These are phyloP conservation scores for Leavenworthia alabamica DNA, from an alignment of 345 rosid species.

Conservation along the genomic window DNA sequence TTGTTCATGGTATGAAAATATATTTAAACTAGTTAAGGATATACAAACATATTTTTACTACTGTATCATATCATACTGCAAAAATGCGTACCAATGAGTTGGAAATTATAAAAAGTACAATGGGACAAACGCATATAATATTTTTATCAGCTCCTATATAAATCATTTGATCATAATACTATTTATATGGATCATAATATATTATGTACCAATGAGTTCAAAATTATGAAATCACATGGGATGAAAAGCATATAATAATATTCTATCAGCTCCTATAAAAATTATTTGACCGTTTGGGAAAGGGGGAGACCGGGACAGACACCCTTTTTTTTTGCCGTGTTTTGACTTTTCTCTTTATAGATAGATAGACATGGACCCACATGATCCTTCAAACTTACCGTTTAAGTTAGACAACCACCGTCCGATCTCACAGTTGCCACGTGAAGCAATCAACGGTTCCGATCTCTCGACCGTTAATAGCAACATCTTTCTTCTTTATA, in stretches of 20 bases:
- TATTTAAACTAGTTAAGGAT: no score
- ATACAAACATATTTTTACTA: no score
- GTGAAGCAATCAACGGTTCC: conserved; percentile 26
- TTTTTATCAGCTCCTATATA: background rate
- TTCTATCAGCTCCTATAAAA: conserved; percentile 11
- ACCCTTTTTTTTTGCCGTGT: background rate
- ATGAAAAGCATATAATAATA: conserved; percentile 3
- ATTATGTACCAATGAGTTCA: conserved; percentile 23
- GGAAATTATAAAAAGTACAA: conserved; percentile 13
- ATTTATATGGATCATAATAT: no score
- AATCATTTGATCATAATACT: conserved; percentile 20
- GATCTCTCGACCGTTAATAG: conserved; percentile 47
- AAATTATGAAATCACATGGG: conserved; percentile 26
- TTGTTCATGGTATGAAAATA: no score
- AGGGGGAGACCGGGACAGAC: background rate
- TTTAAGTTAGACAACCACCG: no score
- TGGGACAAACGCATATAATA: background rate
- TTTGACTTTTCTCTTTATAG: no score
- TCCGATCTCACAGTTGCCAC: conserved; percentile 27
- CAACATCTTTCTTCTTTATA: conserved; percentile 12
- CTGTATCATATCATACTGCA: background rate
- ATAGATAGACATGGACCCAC: conserved; percentile 4
- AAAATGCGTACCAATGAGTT: conserved; percentile 9
- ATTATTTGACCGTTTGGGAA: conserved; percentile 38
- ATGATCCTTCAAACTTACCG: no score